Base-by-base conservation (phyloP, 306 rosid genomes). In the Gastrolobium bilobum region DNA sequence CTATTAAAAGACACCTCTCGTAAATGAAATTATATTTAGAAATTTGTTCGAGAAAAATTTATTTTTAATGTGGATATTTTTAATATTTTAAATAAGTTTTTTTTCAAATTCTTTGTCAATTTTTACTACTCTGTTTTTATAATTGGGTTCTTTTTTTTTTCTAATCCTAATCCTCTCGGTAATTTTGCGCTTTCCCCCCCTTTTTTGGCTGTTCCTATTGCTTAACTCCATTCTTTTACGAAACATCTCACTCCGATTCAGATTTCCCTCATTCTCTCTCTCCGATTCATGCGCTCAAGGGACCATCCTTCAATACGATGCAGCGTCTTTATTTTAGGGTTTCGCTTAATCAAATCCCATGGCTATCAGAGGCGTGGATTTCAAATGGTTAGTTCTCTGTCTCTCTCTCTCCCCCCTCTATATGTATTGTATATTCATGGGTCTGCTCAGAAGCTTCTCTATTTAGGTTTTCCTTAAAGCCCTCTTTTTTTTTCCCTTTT, bases 351-450 rank as follows among this genome's bases (percentile, higher is more conserved):
- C 68, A 11, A 57, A 56, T 38, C 50, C 81, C 62, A 95, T 95
- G 99, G 98, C 97, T 38, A 84, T 93, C 71, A 86, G 97, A 88
- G 99, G 98, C 68, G 87, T 93, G 70, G 97, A 90, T 89, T 95
- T 95, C 94, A 95, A 93, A 85, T 95, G 99, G 99, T 95, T 40
- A 0, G 89, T 82, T 51, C 33, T 39, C 5, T 50, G 50, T 4
- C 65, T 60, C 43, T 69, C 34, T n/a, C n/a, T 65, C 31, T 51
- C 15, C n/a, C n/a, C n/a, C n/a, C n/a, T n/a, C n/a, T n/a, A n/a
- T n/a, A n/a, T n/a, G n/a, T n/a, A n/a, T n/a, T n/a, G 0, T 39
- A 7, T 35, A 7, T 72, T 31, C 63, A 11, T 15, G 5, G 2
- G 5, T 34, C 97, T 58, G 86, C 85, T 56, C 94, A 91, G 78